Evolutionary conservation across 2,329 filamentous ascomycete genomes (phyloP).

Genomic region (Alternaria arborescens): DNA sequence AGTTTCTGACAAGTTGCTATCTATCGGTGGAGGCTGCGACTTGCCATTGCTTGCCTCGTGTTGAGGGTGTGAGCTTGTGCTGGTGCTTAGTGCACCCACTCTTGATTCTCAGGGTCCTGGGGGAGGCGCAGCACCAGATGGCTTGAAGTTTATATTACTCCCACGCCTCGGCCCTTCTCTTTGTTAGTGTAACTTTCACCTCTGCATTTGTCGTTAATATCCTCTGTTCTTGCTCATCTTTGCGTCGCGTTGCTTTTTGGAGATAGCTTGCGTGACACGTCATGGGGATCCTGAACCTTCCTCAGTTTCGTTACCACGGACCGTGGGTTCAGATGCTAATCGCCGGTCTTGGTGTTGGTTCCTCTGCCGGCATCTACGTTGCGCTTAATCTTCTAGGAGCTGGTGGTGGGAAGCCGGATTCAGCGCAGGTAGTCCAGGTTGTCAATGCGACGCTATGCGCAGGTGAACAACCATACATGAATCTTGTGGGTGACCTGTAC

Average conservation of each 20-base stretch:
- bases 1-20: constrained; percentile 6
- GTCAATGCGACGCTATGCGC: constrained; percentile 45
- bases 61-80: constrained; percentile 2
- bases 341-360: constrained; percentile 39
- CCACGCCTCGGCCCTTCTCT: not conserved
- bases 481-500: not conserved
- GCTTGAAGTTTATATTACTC: constrained; percentile 8
- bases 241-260: not conserved
- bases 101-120: constrained; percentile 1
- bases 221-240: not conserved
- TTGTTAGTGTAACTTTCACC: not conserved
- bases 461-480: not conserved
- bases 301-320: constrained; percentile 39
- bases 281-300: constrained; percentile 37
- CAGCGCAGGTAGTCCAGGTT: constrained; percentile 44
- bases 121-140: constrained; percentile 1
- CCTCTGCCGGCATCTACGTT: constrained; percentile 43
- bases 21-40: constrained; percentile 9
- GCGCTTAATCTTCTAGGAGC: constrained; percentile 43
- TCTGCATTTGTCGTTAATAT: not conserved
- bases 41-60: constrained; percentile 7
- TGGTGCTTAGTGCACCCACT: not conserved
- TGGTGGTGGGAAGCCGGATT: constrained; percentile 39
- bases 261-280: constrained; percentile 5
- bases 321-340: constrained; percentile 46